phyloP scores from a whole-genome alignment of 805 yeast species.

The Scheffersomyces stipitis region DNA sequence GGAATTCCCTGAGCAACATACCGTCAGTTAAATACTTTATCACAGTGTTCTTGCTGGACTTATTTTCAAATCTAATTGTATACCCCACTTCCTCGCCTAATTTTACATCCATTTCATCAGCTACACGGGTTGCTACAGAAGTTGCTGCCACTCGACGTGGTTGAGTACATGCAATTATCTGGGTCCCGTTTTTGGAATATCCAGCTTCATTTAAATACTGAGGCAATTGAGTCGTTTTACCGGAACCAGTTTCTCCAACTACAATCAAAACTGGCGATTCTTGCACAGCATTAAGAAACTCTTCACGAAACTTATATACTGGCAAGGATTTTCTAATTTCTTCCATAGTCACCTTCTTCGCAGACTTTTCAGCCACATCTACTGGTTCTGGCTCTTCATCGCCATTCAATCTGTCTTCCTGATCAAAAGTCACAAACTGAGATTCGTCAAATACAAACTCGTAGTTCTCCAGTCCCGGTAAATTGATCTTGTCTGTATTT shows the following conservation, averaged over 20 bases:
- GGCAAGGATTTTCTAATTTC: constrained; percentile 70
- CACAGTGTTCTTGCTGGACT: constrained; percentile 56
- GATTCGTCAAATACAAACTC: constrained; percentile 76
- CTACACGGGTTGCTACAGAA: constrained; percentile 86
- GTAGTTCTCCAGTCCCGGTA: constrained; percentile 49
- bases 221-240: constrained; percentile 92
- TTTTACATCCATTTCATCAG: constrained; percentile 79
- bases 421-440: constrained; percentile 57
- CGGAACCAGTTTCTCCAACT: constrained; percentile 91
- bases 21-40: constrained; percentile 96
- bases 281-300: constrained; percentile 58
- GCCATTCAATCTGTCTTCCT: constrained; percentile 33
- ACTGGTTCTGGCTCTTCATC: constrained; percentile 6
- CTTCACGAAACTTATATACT: constrained; percentile 61
- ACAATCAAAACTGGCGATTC: constrained; percentile 68
- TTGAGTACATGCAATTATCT: constrained; percentile 81
- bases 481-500: constrained; percentile 37
- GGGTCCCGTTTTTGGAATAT: constrained; percentile 50
- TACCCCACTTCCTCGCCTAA: constrained; percentile 92
- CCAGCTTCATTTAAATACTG: constrained; percentile 86
- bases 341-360: constrained; percentile 7
- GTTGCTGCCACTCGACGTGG: constrained; percentile 96
- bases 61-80: constrained; percentile 83
- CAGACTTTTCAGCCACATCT: neutral
- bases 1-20: constrained; percentile 82